Base-by-base conservation (phyloP, 140 eudicot species). In the Oenanthe javanica region DNA sequence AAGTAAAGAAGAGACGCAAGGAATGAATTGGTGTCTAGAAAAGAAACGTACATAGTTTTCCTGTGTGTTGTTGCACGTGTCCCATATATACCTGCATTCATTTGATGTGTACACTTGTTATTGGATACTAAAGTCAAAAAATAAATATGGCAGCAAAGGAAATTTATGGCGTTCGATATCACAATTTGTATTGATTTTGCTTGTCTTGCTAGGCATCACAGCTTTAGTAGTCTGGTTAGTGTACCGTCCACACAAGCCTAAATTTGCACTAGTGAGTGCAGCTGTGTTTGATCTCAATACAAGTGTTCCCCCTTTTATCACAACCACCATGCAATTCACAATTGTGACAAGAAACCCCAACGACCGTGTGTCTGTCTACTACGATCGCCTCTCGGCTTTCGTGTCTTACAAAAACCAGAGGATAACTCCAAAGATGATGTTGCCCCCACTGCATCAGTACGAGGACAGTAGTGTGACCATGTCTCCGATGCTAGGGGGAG, bases 161-260 rank as follows among this genome's bases (percentile, higher is more conserved):
- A n/a, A 21, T 23, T 52, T 86, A 14, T 9, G 82, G 59, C 84
- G 85, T 5, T 66, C 63, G 4, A 31, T 81, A 46, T 31, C 79
- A 49, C 72, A 67, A n/a, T 51, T 76, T 52, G n/a, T 90, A 0
- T 77, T 82, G 52, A 50, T 49, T 72, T 27, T 89, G 77, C 89
- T 93, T 1, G 23, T 90, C 77, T 49, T 93, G 0, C 79, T 79
- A 16, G 91, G 78, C 76, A 61, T 86, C 77, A 83, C 86, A 6
- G 89, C 83, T 46, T 86, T 91, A 48, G 79, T 75, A 10, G 45
- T 93, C 43, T 93, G 90, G 90, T 72, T 93, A 31, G 72, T 91
- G 43, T 93, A 93, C 81, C 91, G 89, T 52, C 96, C 97, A 38
- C 88, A 89, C 69, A 81, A 84, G 25, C 97, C 96, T 2, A 79